These are phyloP conservation scores for Penicillium verrucosum DNA, from an alignment of 2,329 filamentous ascomycete genomes.

Conservation along the genomic window DNA sequence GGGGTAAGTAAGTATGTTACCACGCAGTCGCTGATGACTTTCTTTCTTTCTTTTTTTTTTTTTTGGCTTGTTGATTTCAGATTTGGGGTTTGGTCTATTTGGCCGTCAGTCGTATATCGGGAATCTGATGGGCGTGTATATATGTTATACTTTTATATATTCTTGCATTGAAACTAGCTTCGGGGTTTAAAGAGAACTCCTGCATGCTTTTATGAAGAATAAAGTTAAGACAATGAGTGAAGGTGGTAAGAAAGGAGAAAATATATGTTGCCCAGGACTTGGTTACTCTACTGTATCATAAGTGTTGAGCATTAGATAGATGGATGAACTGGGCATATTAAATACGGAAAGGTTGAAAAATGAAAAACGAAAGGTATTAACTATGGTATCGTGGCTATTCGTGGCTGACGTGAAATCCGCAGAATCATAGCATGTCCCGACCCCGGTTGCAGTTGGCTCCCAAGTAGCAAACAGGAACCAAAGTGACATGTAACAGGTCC, in stretches of 20 bases:
- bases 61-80: neutral
- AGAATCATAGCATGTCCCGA: neutral
- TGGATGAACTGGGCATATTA: neutral
- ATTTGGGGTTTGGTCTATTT: neutral
- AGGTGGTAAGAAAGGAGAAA: no score
- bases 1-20: neutral
- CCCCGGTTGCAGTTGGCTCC: neutral
- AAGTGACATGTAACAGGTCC: neutral
- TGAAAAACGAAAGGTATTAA: neutral
- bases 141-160: slow-evolving; percentile 1
- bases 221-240: neutral
- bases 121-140: neutral
- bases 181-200: neutral
- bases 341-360: neutral
- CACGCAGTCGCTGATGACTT: slow-evolving; percentile 9
- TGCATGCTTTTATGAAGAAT: no score
- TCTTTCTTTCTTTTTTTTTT: neutral
- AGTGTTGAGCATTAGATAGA: neutral
- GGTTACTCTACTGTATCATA: neutral
- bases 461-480: neutral
- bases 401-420: neutral
- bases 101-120: neutral
- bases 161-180: neutral
- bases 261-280: neutral
- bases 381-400: neutral